Percentiles rank a stretch among this genome's conserved stretches.
Evolutionary conservation across 1,139 yeast genomes (phyloP).

Genomic region (Geotrichum cucujoidarum): DNA sequence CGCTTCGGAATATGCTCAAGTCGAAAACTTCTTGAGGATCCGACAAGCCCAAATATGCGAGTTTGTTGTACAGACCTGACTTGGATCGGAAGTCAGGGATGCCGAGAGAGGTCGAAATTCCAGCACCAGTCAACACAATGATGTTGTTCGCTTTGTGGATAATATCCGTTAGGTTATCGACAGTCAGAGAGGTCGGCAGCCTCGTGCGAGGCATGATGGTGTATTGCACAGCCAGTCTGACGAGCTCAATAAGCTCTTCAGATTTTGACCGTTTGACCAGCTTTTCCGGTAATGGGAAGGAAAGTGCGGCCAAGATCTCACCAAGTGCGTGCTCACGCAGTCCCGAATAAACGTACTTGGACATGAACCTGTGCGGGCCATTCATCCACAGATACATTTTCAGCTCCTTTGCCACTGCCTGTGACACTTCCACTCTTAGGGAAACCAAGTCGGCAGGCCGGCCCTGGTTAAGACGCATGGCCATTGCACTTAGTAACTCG

Average conservation of each 20-base stretch:
- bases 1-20: constrained; percentile 62
- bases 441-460: constrained; percentile 12
- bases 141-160: constrained; percentile 56
- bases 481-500: constrained; percentile 28
- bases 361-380: constrained; percentile 58
- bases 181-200: constrained; percentile 37
- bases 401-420: constrained; percentile 46
- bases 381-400: constrained; percentile 54
- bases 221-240: constrained; percentile 31
- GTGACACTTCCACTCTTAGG: constrained; percentile 32
- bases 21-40: constrained; percentile 97
- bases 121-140: constrained; percentile 89
- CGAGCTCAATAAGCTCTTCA: constrained; percentile 15
- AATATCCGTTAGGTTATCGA: constrained; percentile 56
- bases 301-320: constrained; percentile 39
- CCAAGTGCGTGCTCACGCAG: constrained; percentile 46
- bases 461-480: constrained; percentile 25
- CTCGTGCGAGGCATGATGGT: constrained; percentile 31
- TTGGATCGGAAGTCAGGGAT: constrained; percentile 94
- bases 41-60: constrained; percentile 63
- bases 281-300: constrained; percentile 33
- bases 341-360: constrained; percentile 54
- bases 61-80: constrained; percentile 68
- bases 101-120: constrained; percentile 87
- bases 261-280: constrained; percentile 21